Conservation (phyloP, 2,329 filamentous ascomycete genomes). For the Xylariaceae sp. region DNA sequence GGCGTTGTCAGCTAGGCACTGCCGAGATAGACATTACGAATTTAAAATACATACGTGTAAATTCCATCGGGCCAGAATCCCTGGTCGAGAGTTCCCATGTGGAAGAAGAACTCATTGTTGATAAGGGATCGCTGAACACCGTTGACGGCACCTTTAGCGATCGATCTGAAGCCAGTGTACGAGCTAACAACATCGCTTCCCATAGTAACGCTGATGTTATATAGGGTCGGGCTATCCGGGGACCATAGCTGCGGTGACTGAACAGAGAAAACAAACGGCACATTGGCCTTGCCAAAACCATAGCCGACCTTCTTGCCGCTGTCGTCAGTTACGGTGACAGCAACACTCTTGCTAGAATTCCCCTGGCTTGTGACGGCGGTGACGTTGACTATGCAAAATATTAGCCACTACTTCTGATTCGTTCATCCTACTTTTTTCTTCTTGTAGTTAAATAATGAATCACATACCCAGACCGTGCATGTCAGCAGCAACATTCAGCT, state of each 20-base stretch:
- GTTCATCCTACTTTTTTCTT: too few relatives aligned
- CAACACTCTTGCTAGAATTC: slow-evolving; percentile 23
- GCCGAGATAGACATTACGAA: background rate
- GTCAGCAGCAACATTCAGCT: slow-evolving; percentile 56
- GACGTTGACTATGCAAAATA: slow-evolving; percentile 44
- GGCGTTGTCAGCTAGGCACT: too few relatives aligned
- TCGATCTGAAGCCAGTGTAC: slow-evolving; percentile 67
- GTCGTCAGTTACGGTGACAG: slow-evolving; percentile 34
- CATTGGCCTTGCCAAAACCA: slow-evolving; percentile 42
- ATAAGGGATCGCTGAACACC: slow-evolving; percentile 59
- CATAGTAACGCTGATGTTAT: slow-evolving; percentile 54
- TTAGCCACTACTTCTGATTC: background rate
- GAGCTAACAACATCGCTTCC: slow-evolving; percentile 53
- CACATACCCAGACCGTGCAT: slow-evolving; percentile 50
- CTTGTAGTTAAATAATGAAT: too few relatives aligned
- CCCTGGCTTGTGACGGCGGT: slow-evolving; percentile 43
- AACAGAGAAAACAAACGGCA: slow-evolving; percentile 52
- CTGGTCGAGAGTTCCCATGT: slow-evolving; percentile 66
- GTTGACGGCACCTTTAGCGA: slow-evolving; percentile 52
- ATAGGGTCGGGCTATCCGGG: slow-evolving; percentile 58
- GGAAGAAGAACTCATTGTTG: slow-evolving; percentile 66
- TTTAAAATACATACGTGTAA: background rate
- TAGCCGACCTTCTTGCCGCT: slow-evolving; percentile 41
- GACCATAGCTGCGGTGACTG: slow-evolving; percentile 59
- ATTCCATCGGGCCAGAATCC: slow-evolving; percentile 69